A percentile compares a stretch with the other conserved stretches of the same genome.
These are phyloP conservation scores for Achaetomium macrosporum DNA, from an alignment of 2,329 filamentous ascomycete species.

Conservation along the genomic window DNA sequence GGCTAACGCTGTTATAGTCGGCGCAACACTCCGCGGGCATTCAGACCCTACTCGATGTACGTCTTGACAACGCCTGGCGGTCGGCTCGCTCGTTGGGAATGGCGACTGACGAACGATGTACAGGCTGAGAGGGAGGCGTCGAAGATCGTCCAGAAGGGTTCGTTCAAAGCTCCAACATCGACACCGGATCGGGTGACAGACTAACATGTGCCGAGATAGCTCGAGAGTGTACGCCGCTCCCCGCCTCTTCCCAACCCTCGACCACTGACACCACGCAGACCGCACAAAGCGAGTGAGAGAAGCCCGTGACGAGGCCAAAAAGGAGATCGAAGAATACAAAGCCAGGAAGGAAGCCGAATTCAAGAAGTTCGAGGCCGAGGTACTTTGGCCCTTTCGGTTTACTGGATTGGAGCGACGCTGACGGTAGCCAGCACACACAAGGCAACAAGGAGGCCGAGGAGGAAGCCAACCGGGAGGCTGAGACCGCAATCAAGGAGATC, in stretches of 20 bases:
- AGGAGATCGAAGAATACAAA: constrained; percentile 92
- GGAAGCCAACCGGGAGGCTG: constrained; percentile 73
- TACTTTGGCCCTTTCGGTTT: constrained; percentile 25
- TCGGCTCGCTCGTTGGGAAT: not conserved
- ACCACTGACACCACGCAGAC: constrained; percentile 44
- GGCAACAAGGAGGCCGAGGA: constrained; percentile 78
- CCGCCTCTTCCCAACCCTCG: not conserved
- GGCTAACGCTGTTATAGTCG: constrained; percentile 53
- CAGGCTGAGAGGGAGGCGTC: constrained; percentile 97
- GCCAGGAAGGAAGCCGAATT: constrained; percentile 88
- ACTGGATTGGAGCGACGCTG: constrained; percentile 4
- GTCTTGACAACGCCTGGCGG: constrained; percentile 27
- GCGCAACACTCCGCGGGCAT: constrained; percentile 98
- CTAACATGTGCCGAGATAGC: constrained; percentile 19
- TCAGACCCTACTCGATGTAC: constrained; percentile 96
- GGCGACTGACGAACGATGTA: constrained; percentile 15
- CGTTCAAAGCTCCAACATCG: constrained; percentile 22
- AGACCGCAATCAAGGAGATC: constrained; percentile 77
- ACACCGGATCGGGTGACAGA: not conserved
- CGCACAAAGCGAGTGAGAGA: constrained; percentile 97
- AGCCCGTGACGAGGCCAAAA: constrained; percentile 92
- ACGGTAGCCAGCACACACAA: constrained; percentile 66
- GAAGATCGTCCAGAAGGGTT: constrained; percentile 98
- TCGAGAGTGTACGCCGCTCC: constrained; percentile 20
- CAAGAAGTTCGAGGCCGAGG: constrained; percentile 82